These are phyloP conservation scores for apple (Malus domestica) DNA, from an alignment of 306 rosid genomes.

Conservation along the genomic window DNA sequence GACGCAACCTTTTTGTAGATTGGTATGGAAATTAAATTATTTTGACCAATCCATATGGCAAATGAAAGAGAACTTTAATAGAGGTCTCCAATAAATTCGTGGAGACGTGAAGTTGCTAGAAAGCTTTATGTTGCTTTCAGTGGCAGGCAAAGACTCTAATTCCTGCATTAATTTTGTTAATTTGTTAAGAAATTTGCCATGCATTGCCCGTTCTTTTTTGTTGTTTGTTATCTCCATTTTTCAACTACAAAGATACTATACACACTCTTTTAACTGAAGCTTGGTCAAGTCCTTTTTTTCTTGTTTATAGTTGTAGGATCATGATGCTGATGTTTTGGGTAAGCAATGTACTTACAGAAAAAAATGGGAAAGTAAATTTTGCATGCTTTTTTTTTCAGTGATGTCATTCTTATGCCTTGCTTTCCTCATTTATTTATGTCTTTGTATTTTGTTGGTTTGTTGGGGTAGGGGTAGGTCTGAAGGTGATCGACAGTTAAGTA, in stretches of 20 bases:
- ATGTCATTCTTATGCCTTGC: background rate
- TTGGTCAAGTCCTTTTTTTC: background rate
- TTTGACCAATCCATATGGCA: background rate
- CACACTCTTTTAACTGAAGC: background rate
- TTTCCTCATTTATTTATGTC: background rate
- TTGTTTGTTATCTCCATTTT: background rate
- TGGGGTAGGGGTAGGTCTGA: background rate
- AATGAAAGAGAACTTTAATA: background rate
- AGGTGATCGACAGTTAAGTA: too few species aligned
- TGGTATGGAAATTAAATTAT: background rate
- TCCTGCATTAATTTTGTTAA: background rate
- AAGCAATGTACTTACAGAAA: background rate
- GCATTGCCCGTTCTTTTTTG: background rate
- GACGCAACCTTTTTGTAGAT: too few species aligned
- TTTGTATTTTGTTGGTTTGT: background rate
- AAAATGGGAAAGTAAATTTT: background rate
- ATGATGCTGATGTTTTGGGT: background rate
- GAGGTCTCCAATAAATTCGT: background rate
- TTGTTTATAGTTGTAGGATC: background rate
- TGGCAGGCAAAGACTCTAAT: background rate
- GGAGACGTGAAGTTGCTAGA: background rate
- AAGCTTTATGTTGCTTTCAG: background rate
- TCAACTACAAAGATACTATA: background rate
- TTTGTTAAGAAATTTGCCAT: background rate
- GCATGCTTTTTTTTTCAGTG: background rate